Percentiles rank a stretch among this genome's conserved stretches.
Evolutionary conservation across 306 rosid species (phyloP).

Genomic region (Morella rubra): DNA sequence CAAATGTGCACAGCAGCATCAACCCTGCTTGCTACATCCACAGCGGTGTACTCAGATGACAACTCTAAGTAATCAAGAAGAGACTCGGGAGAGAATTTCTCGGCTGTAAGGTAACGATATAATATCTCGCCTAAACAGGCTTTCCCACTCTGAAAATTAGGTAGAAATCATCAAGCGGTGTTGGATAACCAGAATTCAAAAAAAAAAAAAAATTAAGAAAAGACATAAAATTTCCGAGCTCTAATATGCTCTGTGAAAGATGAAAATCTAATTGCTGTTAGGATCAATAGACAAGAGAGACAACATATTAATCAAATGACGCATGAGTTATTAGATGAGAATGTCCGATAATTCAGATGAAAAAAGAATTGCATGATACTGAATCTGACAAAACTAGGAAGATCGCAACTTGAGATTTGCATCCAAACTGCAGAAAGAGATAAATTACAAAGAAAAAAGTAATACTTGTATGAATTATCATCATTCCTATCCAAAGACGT

Average conservation of each 20-base stretch:
- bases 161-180: background rate
- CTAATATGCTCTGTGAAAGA: background rate
- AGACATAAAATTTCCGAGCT: background rate
- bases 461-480: background rate
- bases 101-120: slow-evolving; percentile 32
- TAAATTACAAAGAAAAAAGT: background rate
- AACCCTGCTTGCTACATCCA: slow-evolving; percentile 48
- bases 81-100: slow-evolving; percentile 44
- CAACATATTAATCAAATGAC: background rate
- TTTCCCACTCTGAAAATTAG: slow-evolving; percentile 39
- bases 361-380: background rate
- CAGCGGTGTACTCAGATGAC: slow-evolving; percentile 44
- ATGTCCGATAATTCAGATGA: background rate
- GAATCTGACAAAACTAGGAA: background rate
- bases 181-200: background rate
- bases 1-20: slow-evolving; percentile 52
- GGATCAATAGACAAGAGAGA: background rate
- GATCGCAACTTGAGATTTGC: background rate
- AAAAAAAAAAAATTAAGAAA: background rate
- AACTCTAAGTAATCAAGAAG: slow-evolving; percentile 48
- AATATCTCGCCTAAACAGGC: slow-evolving; percentile 37
- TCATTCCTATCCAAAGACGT: background rate
- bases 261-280: background rate
- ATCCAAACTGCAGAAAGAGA: background rate
- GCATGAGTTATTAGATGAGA: background rate